These are phyloP conservation scores for Naumovozyma castellii DNA, from an alignment of 805 yeast genomes.

Conservation along the genomic window DNA sequence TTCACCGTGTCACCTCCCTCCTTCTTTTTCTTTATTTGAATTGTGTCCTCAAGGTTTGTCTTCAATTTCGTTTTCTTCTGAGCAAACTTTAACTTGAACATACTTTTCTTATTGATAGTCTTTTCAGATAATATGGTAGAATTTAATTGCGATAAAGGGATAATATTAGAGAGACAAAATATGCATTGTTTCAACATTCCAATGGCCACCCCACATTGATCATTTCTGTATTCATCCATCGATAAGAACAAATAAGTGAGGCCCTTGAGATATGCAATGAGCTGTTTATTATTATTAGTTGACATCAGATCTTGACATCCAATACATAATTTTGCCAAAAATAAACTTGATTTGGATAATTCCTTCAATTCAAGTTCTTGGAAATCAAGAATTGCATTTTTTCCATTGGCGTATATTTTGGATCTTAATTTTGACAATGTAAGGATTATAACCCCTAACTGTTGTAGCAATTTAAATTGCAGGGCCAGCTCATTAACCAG, in stretches of 20 bases:
- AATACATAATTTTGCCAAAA: slow-evolving; percentile 23
- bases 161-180: slow-evolving; percentile 10
- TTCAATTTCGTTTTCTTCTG: slow-evolving; percentile 9
- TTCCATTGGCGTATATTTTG: slow-evolving; percentile 14
- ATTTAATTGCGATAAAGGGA: slow-evolving; percentile 11
- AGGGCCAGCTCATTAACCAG: slow-evolving; percentile 4
- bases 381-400: slow-evolving; percentile 22
- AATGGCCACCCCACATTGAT: slow-evolving; percentile 22
- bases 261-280: slow-evolving; percentile 17
- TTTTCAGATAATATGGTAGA: slow-evolving; percentile 7
- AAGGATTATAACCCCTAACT: slow-evolving; percentile 23
- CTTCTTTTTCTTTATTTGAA: background rate
- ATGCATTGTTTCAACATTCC: slow-evolving; percentile 23
- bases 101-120: slow-evolving; percentile 2
- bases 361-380: slow-evolving; percentile 23
- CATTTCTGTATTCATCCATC: slow-evolving; percentile 20
- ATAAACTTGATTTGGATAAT: slow-evolving; percentile 17
- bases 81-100: background rate
- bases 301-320: slow-evolving; percentile 18
- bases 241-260: slow-evolving; percentile 21
- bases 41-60: slow-evolving; percentile 6
- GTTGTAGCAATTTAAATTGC: slow-evolving; percentile 21
- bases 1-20: background rate
- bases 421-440: slow-evolving; percentile 25
- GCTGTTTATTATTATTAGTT: slow-evolving; percentile 6